Percentiles rank a stretch among this genome's conserved stretches.
Evolutionary conservation across 768 basidiomycete genomes (phyloP).

Genomic region (Naganishia vishniacii): DNA sequence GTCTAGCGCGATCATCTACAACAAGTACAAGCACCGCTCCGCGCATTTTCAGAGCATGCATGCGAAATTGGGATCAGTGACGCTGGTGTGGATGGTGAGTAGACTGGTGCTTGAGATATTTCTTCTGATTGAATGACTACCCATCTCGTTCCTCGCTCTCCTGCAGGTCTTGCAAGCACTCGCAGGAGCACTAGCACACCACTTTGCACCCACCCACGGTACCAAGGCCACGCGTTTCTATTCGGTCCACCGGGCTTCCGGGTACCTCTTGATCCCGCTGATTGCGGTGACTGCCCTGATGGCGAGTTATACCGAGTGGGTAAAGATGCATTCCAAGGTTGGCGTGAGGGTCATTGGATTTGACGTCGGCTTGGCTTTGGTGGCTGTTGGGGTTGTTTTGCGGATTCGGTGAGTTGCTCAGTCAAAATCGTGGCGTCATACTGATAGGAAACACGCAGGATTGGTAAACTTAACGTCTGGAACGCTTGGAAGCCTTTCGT

Average conservation of each 20-base stretch:
- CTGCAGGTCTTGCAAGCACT: slow-evolving; percentile 20
- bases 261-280: slow-evolving; percentile 63
- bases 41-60: slow-evolving; percentile 71
- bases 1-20: slow-evolving; percentile 58
- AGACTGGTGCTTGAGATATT: no score
- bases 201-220: slow-evolving; percentile 10
- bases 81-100: slow-evolving; percentile 60
- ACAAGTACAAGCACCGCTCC: slow-evolving; percentile 56
- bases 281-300: slow-evolving; percentile 64
- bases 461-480: slow-evolving; percentile 16
- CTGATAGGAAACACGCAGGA: no score
- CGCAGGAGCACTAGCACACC: slow-evolving; percentile 16
- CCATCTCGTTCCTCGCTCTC: background rate
- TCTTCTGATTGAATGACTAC: no score
- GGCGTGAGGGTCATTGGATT: slow-evolving; percentile 35
- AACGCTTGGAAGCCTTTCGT: slow-evolving; percentile 8
- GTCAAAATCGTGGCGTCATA: no score
- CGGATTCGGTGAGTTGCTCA: slow-evolving; percentile 43
- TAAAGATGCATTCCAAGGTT: slow-evolving; percentile 27
- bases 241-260: slow-evolving; percentile 78
- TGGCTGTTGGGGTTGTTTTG: slow-evolving; percentile 34
- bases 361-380: slow-evolving; percentile 39
- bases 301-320: slow-evolving; percentile 66
- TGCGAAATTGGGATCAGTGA: slow-evolving; percentile 65
- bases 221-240: slow-evolving; percentile 66